A percentile compares a stretch with the other conserved stretches of the same genome.
These are phyloP conservation scores for Yarrowia bubula DNA, from an alignment of 805 yeast species.

Conservation along the genomic window DNA sequence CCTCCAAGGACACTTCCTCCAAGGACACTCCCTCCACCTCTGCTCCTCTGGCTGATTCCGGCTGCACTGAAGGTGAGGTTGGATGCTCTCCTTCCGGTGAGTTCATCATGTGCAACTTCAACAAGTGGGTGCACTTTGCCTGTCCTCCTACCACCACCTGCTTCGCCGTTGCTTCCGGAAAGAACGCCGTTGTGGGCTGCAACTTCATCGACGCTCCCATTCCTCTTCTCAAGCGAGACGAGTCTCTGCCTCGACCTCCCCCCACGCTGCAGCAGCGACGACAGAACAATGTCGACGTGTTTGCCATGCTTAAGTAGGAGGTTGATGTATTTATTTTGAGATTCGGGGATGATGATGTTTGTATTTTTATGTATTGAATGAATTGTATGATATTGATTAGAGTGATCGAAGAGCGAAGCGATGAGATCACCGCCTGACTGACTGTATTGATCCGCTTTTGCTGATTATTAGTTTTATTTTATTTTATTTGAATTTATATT, in stretches of 20 bases:
- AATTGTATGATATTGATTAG: background rate
- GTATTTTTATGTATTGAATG: slow-evolving; percentile 4
- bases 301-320: background rate
- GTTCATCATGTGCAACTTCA: slow-evolving; percentile 56
- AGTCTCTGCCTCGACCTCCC: background rate
- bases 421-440: too few species aligned
- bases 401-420: too few species aligned
- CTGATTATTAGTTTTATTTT: too few species aligned
- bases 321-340: background rate
- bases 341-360: background rate
- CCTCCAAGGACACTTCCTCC: background rate
- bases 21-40: background rate
- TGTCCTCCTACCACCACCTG: slow-evolving; percentile 68
- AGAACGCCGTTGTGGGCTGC: slow-evolving; percentile 49
- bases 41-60: background rate
- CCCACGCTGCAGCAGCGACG: slow-evolving; percentile 15
- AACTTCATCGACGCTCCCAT: slow-evolving; percentile 39
- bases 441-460: too few species aligned
- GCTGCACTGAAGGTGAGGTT: slow-evolving; percentile 46
- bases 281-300: slow-evolving; percentile 1
- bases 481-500: too few species aligned
- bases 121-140: slow-evolving; percentile 53
- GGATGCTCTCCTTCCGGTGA: slow-evolving; percentile 53
- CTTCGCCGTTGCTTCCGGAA: slow-evolving; percentile 47
- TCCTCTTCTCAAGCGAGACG: slow-evolving; percentile 12